phyloP scores from a whole-genome alignment of 164 flowering plant genomes.

The Buxus sempervirens region DNA sequence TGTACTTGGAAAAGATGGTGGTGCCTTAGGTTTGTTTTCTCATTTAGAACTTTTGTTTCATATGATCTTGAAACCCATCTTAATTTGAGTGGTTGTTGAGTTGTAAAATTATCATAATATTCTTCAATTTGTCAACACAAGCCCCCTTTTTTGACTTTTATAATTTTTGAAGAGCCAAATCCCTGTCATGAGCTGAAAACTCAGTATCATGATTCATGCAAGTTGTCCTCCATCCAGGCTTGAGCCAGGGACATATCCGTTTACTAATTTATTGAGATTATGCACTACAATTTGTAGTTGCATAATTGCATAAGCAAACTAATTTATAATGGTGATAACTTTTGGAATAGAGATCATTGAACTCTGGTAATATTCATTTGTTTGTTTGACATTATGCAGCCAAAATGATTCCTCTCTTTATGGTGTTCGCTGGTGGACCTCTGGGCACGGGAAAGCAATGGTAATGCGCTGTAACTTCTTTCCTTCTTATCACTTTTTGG shows the following conservation, averaged over 20 bases:
- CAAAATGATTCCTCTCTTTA: slow-evolving; percentile 93
- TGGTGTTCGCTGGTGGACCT: slow-evolving; percentile 98
- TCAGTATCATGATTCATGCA: too few species aligned
- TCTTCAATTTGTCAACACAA: too few species aligned
- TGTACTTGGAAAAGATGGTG: slow-evolving; percentile 98
- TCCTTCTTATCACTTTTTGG: neutral
- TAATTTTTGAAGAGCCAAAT: too few species aligned
- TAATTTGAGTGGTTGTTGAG: neutral
- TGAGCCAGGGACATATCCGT: too few species aligned
- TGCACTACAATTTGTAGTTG: too few species aligned
- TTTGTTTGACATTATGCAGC: slow-evolving; percentile 47
- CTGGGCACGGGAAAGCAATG: slow-evolving; percentile 92
- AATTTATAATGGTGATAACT: neutral
- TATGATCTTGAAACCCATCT: slow-evolving; percentile 1
- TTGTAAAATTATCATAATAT: too few species aligned
- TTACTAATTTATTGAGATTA: too few species aligned
- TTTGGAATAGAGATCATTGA: neutral
- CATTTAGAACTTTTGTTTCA: neutral
- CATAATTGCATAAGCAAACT: too few species aligned
- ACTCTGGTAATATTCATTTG: slow-evolving; percentile 6
- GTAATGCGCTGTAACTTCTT: slow-evolving; percentile 30
- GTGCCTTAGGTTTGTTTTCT: slow-evolving; percentile 72
- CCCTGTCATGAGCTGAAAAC: too few species aligned
- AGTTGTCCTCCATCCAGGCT: too few species aligned
- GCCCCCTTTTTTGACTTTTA: too few species aligned